phyloP scores from a whole-genome alignment of 2,329 filamentous ascomycete genomes.

The Aureobasidium zeae region DNA sequence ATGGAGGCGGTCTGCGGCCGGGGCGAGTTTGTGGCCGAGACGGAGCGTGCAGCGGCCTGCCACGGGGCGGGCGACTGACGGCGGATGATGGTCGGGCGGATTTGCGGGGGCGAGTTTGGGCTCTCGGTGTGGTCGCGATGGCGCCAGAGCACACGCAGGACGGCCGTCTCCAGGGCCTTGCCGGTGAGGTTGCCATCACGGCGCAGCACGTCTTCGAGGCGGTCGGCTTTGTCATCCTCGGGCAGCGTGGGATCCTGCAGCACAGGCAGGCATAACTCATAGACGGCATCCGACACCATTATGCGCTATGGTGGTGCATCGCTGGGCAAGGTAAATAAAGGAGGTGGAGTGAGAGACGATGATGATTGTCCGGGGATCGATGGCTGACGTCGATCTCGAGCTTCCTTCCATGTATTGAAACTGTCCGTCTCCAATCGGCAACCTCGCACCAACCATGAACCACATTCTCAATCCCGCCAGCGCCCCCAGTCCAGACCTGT shows the following conservation, averaged over 20 bases:
- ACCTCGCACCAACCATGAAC: slow-evolving; percentile 16
- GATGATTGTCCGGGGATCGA: background rate
- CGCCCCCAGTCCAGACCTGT: slow-evolving; percentile 23
- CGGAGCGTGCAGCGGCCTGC: slow-evolving; percentile 66
- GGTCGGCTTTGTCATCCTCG: slow-evolving; percentile 93
- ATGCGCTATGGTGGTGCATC: slow-evolving; percentile 21
- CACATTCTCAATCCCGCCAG: slow-evolving; percentile 27
- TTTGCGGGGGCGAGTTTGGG: slow-evolving; percentile 66
- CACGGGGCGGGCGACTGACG: slow-evolving; percentile 88
- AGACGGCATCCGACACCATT: slow-evolving; percentile 90
- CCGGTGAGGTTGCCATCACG: slow-evolving; percentile 62
- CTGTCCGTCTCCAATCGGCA: too few relatives aligned
- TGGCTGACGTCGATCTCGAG: background rate
- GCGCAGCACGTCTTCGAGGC: slow-evolving; percentile 74
- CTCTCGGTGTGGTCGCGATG: slow-evolving; percentile 55
- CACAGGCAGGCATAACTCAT: slow-evolving; percentile 82
- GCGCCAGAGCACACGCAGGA: slow-evolving; percentile 85
- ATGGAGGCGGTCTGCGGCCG: slow-evolving; percentile 66
- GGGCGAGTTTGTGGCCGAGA: slow-evolving; percentile 74
- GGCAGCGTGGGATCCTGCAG: slow-evolving; percentile 73
- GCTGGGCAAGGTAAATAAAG: background rate
- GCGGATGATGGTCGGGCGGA: slow-evolving; percentile 81
- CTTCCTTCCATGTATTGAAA: too few relatives aligned
- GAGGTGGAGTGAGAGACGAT: background rate
- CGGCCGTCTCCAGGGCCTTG: slow-evolving; percentile 73